A percentile compares a stretch with the other conserved stretches of the same genome.
phyloP scores from a whole-genome alignment of 176 grass and related monocot species.

The Aegilops bicornis region DNA sequence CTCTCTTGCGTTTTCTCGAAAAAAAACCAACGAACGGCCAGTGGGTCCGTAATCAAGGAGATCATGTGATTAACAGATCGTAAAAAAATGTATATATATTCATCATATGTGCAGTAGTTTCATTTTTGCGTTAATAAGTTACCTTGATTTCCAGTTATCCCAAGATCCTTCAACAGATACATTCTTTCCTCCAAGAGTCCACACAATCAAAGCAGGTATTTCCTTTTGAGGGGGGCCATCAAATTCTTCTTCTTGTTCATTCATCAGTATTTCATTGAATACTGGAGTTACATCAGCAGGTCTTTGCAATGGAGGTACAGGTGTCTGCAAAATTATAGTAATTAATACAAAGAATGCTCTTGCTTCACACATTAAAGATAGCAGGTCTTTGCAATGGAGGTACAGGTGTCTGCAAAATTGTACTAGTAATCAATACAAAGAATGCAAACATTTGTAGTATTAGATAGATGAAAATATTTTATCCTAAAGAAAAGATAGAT shows the following conservation, averaged over 20 bases:
- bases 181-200: constrained; percentile 84
- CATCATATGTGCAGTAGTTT: not conserved
- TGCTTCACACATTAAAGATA: constrained; percentile 15
- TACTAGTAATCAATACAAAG: constrained; percentile 22
- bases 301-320: constrained; percentile 86
- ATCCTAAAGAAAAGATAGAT: not conserved
- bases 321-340: constrained; percentile 59
- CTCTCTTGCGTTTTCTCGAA: no score
- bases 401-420: constrained; percentile 77
- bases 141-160: constrained; percentile 99
- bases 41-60: not conserved
- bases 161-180: constrained; percentile 97
- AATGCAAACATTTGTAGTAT: not conserved
- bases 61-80: not conserved
- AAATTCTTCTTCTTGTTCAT: constrained; percentile 57
- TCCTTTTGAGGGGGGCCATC: constrained; percentile 77
- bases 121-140: constrained; percentile 12
- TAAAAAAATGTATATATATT: not conserved
- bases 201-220: constrained; percentile 84
- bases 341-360: constrained; percentile 25
- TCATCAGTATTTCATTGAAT: constrained; percentile 73
- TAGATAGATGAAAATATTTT: constrained; percentile 9
- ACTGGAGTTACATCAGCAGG: constrained; percentile 65
- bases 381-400: constrained; percentile 79
- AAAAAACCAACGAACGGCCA: not conserved